These are phyloP conservation scores for Globisporangium carolinianum DNA, from an alignment of 352 stramenopile species.

Conservation along the genomic window DNA sequence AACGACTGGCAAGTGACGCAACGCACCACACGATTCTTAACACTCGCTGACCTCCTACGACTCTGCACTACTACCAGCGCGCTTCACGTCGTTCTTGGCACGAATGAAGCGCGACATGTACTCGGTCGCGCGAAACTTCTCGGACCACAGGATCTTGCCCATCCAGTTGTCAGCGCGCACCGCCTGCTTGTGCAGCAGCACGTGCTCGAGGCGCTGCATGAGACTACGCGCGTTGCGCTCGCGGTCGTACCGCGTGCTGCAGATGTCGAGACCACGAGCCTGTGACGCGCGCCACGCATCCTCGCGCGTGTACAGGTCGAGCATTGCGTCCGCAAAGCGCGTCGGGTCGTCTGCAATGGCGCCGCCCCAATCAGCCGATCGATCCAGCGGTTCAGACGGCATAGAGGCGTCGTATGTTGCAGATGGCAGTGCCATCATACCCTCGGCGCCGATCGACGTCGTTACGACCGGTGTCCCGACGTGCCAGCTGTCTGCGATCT, in stretches of 20 bases:
- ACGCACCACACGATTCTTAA: too few species aligned
- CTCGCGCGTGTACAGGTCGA: conserved; percentile 36
- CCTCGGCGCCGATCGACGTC: conserved; percentile 87
- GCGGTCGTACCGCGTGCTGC: conserved; percentile 35
- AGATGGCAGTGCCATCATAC: conserved; percentile 30
- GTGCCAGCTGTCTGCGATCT: conserved; percentile 92
- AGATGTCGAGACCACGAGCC: conserved; percentile 20
- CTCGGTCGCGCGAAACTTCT: conserved; percentile 74
- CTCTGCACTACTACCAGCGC: not conserved
- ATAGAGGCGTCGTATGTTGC: not conserved
- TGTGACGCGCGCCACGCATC: conserved; percentile 30
- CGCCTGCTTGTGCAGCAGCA: conserved; percentile 19
- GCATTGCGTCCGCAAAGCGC: conserved; percentile 38
- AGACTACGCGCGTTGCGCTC: conserved; percentile 38
- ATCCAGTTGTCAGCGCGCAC: conserved; percentile 53
- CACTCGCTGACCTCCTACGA: not conserved
- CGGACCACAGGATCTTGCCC: conserved; percentile 75
- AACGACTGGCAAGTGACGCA: too few species aligned
- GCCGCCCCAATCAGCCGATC: conserved; percentile 37
- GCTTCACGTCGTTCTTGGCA: conserved; percentile 44
- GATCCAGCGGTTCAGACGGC: not conserved
- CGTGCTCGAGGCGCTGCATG: conserved; percentile 42
- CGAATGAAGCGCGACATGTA: conserved; percentile 84
- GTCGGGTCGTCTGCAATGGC: conserved; percentile 33
- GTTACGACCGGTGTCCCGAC: conserved; percentile 86